Evolutionary conservation across 2,329 filamentous ascomycete species (phyloP), one percentile per base, ranked within the genome.

Genomic region (Nemania sp.): DNA sequence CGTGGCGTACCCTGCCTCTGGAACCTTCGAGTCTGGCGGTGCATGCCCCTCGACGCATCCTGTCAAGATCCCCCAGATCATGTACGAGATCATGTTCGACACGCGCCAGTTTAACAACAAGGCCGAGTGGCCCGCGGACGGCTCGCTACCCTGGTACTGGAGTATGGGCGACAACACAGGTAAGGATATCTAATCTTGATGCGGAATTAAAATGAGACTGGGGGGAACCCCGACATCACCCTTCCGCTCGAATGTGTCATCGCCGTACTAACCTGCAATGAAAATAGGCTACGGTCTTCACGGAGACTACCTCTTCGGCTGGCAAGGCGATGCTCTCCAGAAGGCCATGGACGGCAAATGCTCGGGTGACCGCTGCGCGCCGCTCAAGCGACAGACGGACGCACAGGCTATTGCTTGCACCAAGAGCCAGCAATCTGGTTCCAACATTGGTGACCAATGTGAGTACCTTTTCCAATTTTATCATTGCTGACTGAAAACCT

Each of bases 1-100:
- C 70, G 67, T 78, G 1, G 71, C 74, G 4, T 77, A 77, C 68
- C 76, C 76, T 32, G 66, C 73, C 7, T 71, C 68, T 2, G 76
- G 76, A 32, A 74, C 73, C 32, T 78, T 77, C 69, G 76, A 77
- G 67, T 67, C 68, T 2, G 76, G 73, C 20, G 72, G 74, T 13
- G 66, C 75, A 1, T 78, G 76, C 66, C 76, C 76, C 3, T 63
- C 74, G 22, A 73, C 76, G 1, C 76, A 78, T 72, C 76, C 76
- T 0, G 75, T 77, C 60, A 71, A 71, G 66, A 70, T 81, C 45
- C 80, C 80, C 38, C 80, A 82, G 73, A 67, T 82, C 63, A 82
- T 82, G 80, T 81, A 80, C 67, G 80, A 82, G 71, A 75, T 81
- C 54, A 81, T 82, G 73, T 81, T 80, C 68, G 80, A 82, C 70